phyloP scores from a whole-genome alignment of 495 filamentous ascomycete species.

The Penicillium lividum region DNA sequence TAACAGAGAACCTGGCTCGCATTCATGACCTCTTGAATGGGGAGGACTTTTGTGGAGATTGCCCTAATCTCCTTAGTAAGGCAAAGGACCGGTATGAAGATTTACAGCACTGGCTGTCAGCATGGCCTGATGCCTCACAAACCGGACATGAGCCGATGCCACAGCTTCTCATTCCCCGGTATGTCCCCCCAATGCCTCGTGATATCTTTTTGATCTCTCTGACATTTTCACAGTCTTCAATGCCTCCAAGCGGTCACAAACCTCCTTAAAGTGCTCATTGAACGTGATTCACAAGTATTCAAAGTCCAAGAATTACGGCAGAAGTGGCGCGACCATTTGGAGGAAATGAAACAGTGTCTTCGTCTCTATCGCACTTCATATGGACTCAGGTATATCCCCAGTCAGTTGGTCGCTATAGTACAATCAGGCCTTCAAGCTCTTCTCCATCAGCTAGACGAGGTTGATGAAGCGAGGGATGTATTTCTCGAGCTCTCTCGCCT shows the following conservation, averaged over 20 bases:
- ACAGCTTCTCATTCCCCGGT: constrained; percentile 42
- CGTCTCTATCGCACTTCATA: constrained; percentile 34
- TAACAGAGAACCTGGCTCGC: constrained; percentile 30
- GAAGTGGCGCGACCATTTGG: constrained; percentile 24
- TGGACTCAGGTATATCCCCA: constrained; percentile 37
- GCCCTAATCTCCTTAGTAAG: constrained; percentile 24
- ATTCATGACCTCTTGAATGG: constrained; percentile 33
- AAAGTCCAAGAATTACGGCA: constrained; percentile 18
- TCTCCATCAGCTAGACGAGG: constrained; percentile 25
- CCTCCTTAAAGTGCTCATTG: constrained; percentile 28
- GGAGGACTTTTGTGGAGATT: constrained; percentile 17
- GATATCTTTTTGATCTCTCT: neutral
- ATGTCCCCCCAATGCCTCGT: constrained; percentile 17
- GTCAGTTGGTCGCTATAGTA: constrained; percentile 35
- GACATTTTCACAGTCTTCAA: constrained; percentile 29
- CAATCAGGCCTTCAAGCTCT: constrained; percentile 31
- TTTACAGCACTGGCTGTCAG: constrained; percentile 29
- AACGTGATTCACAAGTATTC: constrained; percentile 15
- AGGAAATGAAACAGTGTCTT: constrained; percentile 36
- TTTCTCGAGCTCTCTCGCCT: constrained; percentile 39
- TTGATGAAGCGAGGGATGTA: constrained; percentile 24
- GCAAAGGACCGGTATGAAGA: constrained; percentile 25
- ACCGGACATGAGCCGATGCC: constrained; percentile 30
- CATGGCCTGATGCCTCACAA: constrained; percentile 25
- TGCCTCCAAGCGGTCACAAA: constrained; percentile 30